Evolutionary conservation across 345 rosid species (phyloP), one percentile per base, ranked within the genome.

Genomic region (Combretum micranthum): DNA sequence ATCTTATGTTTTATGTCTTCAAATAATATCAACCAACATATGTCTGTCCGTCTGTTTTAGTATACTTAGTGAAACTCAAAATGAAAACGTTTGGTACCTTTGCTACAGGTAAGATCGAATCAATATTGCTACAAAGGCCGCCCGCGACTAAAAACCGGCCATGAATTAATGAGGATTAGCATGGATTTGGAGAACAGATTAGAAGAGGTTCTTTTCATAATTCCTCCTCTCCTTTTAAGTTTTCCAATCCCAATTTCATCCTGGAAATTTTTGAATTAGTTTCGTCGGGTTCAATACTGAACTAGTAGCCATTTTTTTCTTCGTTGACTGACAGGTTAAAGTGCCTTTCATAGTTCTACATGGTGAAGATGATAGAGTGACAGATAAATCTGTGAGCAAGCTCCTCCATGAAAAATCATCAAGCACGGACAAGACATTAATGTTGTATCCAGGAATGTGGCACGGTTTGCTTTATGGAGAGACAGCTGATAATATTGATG

Each of bases 381-480:
- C 88, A 0, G 95, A 86, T 25, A 78, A 75, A 65, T 60, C 64
- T 0, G 80, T 73, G 0, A 91, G 96, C 83, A 64, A 75, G 49
- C 74, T 71, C 37, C 69, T 91, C 7, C 69, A 62, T 43, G 61
- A 69, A 1, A 70, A 67, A 1, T 79, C 98, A 10, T 68, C 77
- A 15, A 82, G 88, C 67, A 15, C 66, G 0, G 95, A 88, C 82
- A 91, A 91, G 75, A 79, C 84, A 26, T 61, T 91, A 18, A 88
- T 86, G 76, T 32, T 86, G 50, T 91, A 91, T 52, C 83, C 84
- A 0, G 81, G 59, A 0, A 92, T 88, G 96, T 92, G 96, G 98
- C 98, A 92, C 25, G 95, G 98, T 0, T 52, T 92, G 54, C 77
- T 92, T 0, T 92, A 86, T 11, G 98, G 95, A 4, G 96, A 92